Conservation (phyloP, 1,139 yeast genomes). For the Wickerhamomyces sp. region DNA sequence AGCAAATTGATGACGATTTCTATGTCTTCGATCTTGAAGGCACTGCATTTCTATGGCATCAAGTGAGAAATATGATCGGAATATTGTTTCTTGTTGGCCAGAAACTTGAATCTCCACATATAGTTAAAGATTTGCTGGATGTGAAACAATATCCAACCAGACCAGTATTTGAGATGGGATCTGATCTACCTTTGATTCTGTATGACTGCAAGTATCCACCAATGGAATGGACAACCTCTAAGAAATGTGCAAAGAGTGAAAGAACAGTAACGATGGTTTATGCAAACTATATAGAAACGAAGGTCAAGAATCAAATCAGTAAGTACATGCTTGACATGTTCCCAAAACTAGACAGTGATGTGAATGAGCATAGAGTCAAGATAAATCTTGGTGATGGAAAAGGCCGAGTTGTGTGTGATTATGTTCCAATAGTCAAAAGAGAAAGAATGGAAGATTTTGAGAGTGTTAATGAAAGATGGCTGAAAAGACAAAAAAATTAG, state of each 20-base stretch:
- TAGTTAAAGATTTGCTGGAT: conserved; percentile 59
- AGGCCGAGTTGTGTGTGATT: conserved; percentile 52
- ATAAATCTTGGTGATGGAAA: conserved; percentile 70
- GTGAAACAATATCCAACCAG: conserved; percentile 54
- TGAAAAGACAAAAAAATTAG: conserved; percentile 24
- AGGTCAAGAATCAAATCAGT: conserved; percentile 30
- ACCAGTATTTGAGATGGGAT: conserved; percentile 87
- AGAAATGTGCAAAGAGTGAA: conserved; percentile 18
- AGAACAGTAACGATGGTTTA: conserved; percentile 24
- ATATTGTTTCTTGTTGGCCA: conserved; percentile 79
- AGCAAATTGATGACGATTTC: conserved; percentile 37
- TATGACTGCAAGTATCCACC: conserved; percentile 77
- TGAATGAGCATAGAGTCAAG: conserved; percentile 31
- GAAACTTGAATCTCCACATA: conserved; percentile 53
- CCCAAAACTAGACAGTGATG: conserved; percentile 15
- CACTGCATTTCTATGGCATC: conserved; percentile 95
- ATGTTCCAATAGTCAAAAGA: conserved; percentile 56
- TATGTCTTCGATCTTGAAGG: conserved; percentile 80
- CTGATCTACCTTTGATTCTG: conserved; percentile 83
- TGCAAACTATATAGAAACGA: conserved; percentile 29
- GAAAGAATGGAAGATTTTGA: conserved; percentile 61
- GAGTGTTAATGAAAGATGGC: conserved; percentile 61
- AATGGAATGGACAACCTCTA: conserved; percentile 56
- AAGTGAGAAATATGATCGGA: conserved; percentile 94
- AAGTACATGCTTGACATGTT: conserved; percentile 26